phyloP scores from a whole-genome alignment of 1,284 basidiomycete species.

The Psilocybe mexicana region DNA sequence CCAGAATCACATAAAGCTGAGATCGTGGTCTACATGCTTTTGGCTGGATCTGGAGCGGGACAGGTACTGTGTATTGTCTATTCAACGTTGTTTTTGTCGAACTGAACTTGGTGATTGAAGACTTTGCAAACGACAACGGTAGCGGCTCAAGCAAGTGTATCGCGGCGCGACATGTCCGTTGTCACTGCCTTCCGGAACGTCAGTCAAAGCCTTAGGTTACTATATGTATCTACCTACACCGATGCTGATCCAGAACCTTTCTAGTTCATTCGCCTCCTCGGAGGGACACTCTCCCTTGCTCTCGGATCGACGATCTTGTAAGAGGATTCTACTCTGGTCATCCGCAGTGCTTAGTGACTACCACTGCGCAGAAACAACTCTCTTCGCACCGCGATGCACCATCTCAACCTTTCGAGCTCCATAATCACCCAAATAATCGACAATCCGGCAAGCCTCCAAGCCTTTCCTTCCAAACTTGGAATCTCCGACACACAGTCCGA shows the following conservation, averaged over 20 bases:
- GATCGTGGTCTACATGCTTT: slow-evolving; percentile 67
- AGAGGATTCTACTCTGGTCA: slow-evolving; percentile 6
- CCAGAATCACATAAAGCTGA: slow-evolving; percentile 48
- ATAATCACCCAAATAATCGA: slow-evolving; percentile 45
- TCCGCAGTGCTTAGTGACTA: too few species aligned
- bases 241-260: not conserved
- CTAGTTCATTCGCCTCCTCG: slow-evolving; percentile 65
- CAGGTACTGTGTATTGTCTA: slow-evolving; percentile 39
- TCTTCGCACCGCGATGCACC: slow-evolving; percentile 43
- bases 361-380: slow-evolving; percentile 50
- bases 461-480: slow-evolving; percentile 32
- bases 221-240: not conserved
- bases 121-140: slow-evolving; percentile 66
- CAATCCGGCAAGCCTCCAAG: slow-evolving; percentile 46
- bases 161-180: slow-evolving; percentile 67
- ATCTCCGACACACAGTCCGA: slow-evolving; percentile 39
- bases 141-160: slow-evolving; percentile 70
- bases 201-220: slow-evolving; percentile 17
- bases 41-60: slow-evolving; percentile 71
- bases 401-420: slow-evolving; percentile 35
- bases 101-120: slow-evolving; percentile 28
- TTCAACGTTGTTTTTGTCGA: not conserved
- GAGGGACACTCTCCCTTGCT: slow-evolving; percentile 63
- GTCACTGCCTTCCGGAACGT: slow-evolving; percentile 71
- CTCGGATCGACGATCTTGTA: slow-evolving; percentile 60